Evolutionary conservation across 192 early-diverging fungal species (phyloP), one percentile per base, ranked within the genome.

Genomic region (Entomortierella lignicola): DNA sequence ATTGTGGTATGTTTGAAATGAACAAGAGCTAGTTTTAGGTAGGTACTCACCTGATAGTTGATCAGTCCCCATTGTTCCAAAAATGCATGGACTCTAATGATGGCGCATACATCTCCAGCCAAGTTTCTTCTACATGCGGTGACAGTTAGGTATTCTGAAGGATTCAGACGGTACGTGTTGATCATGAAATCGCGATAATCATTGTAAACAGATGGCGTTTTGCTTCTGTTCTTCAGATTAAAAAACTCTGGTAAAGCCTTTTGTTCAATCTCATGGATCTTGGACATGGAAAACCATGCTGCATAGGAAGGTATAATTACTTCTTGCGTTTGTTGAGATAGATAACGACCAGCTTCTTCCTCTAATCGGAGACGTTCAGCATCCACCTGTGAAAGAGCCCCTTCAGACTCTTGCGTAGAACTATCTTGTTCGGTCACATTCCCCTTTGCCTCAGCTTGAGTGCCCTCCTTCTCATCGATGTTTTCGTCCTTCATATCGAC

Each of bases 31-130:
- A 37, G 4, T 37, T 10, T n/a, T n/a, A n/a, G n/a, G n/a, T n/a
- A n/a, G n/a, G n/a, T n/a, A 41, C 13, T 27, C 77, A 95, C 94
- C 88, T 99, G 95, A 82, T 98, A 96, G 83, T 99, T 99, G 72
- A 99, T 95, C 31, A 99, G 85, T 1, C 98, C 98, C 98, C 98
- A 99, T 79, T 99, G 97, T 83, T 99, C 97, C 54, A 99, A 85
- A 65, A 99, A 97, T 4, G 97, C 95, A 84, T 99, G 98, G 5
- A 99, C 96, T 54, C 98, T 87, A 83, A 99, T 96, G 60, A 99
- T 98, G 4, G 97, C 95, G 73, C 98, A 98, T 8, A 99, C 98
- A 85, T 99, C 98, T 26, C 98, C 98, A 0, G 96, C 96, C 70
- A 99, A 84, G 82, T 99, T 98, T 26, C 98, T 85, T 55, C 97